phyloP scores from a whole-genome alignment of 441 rosid species.

The Lepidium campestre region DNA sequence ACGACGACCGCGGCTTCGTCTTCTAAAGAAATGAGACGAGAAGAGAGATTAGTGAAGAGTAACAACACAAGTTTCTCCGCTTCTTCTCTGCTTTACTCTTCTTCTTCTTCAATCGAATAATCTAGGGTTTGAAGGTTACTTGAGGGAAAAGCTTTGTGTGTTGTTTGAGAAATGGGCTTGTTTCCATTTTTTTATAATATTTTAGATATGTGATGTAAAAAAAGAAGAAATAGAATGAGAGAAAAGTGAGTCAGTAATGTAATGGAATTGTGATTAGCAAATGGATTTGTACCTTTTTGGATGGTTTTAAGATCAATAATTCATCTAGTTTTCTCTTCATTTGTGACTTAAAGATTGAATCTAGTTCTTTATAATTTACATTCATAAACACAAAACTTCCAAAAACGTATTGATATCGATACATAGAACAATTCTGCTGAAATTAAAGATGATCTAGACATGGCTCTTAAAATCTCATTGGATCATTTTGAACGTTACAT shows the following conservation, averaged over 20 bases:
- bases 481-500: too few species aligned
- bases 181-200: background rate
- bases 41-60: conserved; percentile 48
- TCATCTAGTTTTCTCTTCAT: background rate
- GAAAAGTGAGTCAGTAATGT: background rate
- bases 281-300: conserved; percentile 7
- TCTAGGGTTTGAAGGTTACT: conserved; percentile 5
- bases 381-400: too few species aligned
- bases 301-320: conserved; percentile 4
- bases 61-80: conserved; percentile 83
- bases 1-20: conserved; percentile 41
- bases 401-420: too few species aligned
- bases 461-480: too few species aligned
- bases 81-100: conserved; percentile 64
- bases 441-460: too few species aligned
- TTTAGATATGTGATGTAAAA: conserved; percentile 18
- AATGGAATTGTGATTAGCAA: conserved; percentile 19
- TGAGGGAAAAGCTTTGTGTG: conserved; percentile 12
- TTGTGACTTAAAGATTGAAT: background rate
- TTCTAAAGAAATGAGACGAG: conserved; percentile 40
- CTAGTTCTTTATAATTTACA: background rate
- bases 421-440: too few species aligned
- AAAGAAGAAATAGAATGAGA: conserved; percentile 16
- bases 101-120: conserved; percentile 35
- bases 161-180: conserved; percentile 10